Conservation (phyloP, 306 rosid genomes). For the Clitoria ternatea region DNA sequence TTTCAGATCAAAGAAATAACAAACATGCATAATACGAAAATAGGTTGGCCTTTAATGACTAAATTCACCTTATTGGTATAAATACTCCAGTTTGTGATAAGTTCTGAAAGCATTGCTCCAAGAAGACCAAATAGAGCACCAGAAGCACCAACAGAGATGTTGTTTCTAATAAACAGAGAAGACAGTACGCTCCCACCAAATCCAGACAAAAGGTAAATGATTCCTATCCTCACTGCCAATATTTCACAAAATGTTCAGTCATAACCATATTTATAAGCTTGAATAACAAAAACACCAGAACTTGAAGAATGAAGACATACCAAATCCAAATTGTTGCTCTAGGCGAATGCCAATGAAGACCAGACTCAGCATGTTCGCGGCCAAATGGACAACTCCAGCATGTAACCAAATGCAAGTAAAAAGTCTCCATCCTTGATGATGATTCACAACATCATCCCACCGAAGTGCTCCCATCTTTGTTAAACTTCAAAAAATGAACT, state of each 20-base stretch:
- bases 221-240: constrained; percentile 70
- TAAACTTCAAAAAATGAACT: constrained; percentile 44
- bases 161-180: constrained; percentile 52
- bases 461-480: constrained; percentile 73
- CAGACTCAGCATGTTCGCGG: constrained; percentile 73
- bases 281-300: neutral
- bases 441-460: constrained; percentile 51
- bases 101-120: constrained; percentile 97
- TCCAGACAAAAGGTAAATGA: constrained; percentile 65
- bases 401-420: constrained; percentile 87
- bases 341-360: constrained; percentile 82
- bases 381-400: constrained; percentile 78
- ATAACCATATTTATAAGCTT: neutral
- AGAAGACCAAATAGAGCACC: constrained; percentile 93
- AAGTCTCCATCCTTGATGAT: constrained; percentile 84
- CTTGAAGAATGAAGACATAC: constrained; percentile 37
- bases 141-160: constrained; percentile 89
- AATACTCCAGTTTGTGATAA: constrained; percentile 83
- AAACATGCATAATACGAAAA: neutral
- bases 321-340: constrained; percentile 87
- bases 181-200: constrained; percentile 77
- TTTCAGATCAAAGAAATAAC: neutral
- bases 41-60: neutral
- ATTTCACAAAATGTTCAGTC: constrained; percentile 20
- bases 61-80: constrained; percentile 68